These are phyloP conservation scores for Sabuloglossum arenarium DNA, from an alignment of 495 filamentous ascomycete genomes.

Conservation along the genomic window DNA sequence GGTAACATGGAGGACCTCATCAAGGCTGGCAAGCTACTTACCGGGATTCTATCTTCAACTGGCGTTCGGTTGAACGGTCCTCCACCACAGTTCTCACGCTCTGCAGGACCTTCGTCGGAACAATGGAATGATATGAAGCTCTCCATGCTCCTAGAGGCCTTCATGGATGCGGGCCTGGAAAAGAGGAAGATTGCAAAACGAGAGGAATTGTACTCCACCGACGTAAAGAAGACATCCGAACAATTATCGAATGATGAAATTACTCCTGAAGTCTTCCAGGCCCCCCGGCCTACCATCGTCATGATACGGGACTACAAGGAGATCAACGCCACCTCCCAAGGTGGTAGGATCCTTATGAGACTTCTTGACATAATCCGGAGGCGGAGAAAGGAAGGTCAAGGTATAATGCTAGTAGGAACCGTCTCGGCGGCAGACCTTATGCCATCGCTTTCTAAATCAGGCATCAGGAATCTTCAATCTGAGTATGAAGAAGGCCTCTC, in stretches of 20 bases:
- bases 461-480: slow-evolving; percentile 25
- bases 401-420: slow-evolving; percentile 59
- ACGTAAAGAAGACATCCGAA: neutral
- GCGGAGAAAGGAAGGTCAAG: slow-evolving; percentile 43
- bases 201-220: neutral
- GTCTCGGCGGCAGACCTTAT: slow-evolving; percentile 29
- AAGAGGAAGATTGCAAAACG: neutral
- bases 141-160: slow-evolving; percentile 2
- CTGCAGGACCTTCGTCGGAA: slow-evolving; percentile 1
- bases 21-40: neutral
- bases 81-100: neutral
- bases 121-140: slow-evolving; percentile 19
- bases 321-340: slow-evolving; percentile 38
- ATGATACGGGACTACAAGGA: slow-evolving; percentile 67
- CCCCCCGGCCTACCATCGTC: slow-evolving; percentile 29
- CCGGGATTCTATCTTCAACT: neutral
- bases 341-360: slow-evolving; percentile 38
- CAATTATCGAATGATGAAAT: neutral
- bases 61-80: neutral
- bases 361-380: slow-evolving; percentile 51
- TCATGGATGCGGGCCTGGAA: slow-evolving; percentile 12
- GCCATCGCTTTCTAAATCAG: slow-evolving; percentile 26
- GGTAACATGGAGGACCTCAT: slow-evolving; percentile 5
- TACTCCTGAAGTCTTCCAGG: neutral
- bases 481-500: slow-evolving; percentile 20